phyloP scores from a whole-genome alignment of 225 moss, liverwort and hornwort species.

The Lunularia cruciata region DNA sequence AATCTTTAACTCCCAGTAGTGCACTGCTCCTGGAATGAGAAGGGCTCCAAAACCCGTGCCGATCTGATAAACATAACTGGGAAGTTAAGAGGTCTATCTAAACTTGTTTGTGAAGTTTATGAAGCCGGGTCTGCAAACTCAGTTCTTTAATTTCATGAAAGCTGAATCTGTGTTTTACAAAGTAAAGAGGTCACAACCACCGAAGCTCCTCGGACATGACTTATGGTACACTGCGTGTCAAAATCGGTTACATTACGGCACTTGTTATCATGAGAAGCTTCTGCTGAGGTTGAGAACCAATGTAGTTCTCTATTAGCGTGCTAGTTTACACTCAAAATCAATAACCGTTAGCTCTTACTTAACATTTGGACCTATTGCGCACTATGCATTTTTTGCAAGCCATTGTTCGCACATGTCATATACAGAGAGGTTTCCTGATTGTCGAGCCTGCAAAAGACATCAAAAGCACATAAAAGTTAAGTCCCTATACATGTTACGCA shows the following conservation, averaged over 20 bases:
- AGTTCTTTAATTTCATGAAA: no score
- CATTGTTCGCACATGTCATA: slow-evolving; percentile 24
- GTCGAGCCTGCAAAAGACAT: slow-evolving; percentile 13
- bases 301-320: slow-evolving; percentile 11
- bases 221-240: neutral
- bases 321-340: slow-evolving; percentile 30
- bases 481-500: neutral
- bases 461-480: neutral
- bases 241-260: neutral
- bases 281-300: neutral
- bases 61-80: no score
- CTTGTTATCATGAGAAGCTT: neutral
- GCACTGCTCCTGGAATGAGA: no score
- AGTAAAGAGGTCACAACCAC: no score
- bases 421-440: neutral
- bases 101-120: no score
- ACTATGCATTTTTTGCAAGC: slow-evolving; percentile 19
- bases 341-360: neutral
- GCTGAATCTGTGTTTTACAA: no score
- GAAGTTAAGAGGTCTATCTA: no score
- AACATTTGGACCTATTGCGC: neutral
- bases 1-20: no score
- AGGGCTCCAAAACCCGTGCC: no score
- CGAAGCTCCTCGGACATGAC: no score
- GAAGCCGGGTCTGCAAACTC: no score